phyloP scores from a whole-genome alignment of 768 basidiomycete genomes.

The Suillus plorans region DNA sequence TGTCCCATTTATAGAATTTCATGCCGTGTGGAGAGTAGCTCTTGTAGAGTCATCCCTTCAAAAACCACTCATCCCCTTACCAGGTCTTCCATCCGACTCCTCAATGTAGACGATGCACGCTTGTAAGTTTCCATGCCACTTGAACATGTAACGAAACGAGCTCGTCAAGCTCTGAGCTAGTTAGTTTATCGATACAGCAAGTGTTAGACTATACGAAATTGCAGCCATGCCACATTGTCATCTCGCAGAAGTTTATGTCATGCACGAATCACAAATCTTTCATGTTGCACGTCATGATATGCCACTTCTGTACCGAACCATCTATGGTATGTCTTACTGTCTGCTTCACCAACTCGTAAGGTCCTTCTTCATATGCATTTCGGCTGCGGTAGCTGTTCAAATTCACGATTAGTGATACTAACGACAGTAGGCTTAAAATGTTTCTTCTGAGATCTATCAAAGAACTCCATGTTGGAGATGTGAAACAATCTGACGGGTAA shows the following conservation, averaged over 20 bases:
- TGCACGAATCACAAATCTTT: neutral
- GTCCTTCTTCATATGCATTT: neutral
- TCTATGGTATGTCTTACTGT: slow-evolving; percentile 4
- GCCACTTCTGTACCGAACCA: neutral
- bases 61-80: neutral
- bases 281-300: neutral
- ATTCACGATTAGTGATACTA: neutral
- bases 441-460: neutral
- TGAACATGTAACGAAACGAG: slow-evolving; percentile 16
- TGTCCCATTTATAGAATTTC: neutral
- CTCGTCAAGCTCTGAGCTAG: slow-evolving; percentile 15
- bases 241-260: slow-evolving; percentile 4
- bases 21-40: neutral
- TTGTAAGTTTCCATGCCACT: slow-evolving; percentile 11
- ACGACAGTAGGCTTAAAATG: slow-evolving; percentile 5
- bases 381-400: neutral
- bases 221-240: slow-evolving; percentile 1
- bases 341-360: slow-evolving; percentile 1
- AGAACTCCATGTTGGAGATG: neutral
- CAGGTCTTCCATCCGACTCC: neutral
- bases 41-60: neutral
- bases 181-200: slow-evolving; percentile 13
- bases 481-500: neutral
- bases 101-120: neutral
- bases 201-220: slow-evolving; percentile 10